Evolutionary conservation across 2,329 filamentous ascomycete species (phyloP), one percentile per base, ranked within the genome.

Genomic region (Colletotrichum cuscutae): DNA sequence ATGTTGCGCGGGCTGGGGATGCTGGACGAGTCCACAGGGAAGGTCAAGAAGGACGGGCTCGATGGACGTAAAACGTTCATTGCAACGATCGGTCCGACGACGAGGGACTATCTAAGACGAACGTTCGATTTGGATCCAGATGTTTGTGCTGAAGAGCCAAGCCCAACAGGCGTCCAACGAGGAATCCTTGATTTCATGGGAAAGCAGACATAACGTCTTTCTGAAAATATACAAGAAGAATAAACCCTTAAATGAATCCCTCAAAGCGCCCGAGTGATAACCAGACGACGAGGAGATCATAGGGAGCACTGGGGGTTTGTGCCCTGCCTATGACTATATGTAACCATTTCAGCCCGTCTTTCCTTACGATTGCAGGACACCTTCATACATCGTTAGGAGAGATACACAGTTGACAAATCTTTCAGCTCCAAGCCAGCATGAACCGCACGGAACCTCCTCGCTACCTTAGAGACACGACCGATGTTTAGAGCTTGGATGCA

Each of bases 21-120:
- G 76, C 78, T 91, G 22, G 87, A 90, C 68, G 78, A 81, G 5
- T 78, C 80, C 22, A 87, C 84, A 0, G 83, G 84, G 24, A 86
- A 80, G 77, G 82, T 80, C 24, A 78, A 78, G 42, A 76, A 75
- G 35, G 78, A 66, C 12, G 67, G 76, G 5, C 12, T 35, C 12
- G 77, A 64, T 13, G 75, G 72, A 4, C 83, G 83, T 11, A 86
- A 81, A 63, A 92, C 91, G 1, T 91, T 89, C 74, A 86, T 98
- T 73, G 94, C 93, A 15, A 97, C 95, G 0, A 99, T 99, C 81
- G 97, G 97, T 0, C 96, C 97, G 13, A 99, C 97, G 22, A 99
- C 97, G 12, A 88, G 92, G 75, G 91, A 95, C 76, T 91, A 94
- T 82, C 83, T 99, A 57, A 80, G 85, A 19, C 84, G 86, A 24